These are phyloP conservation scores for Neospermospora avenae DNA, from an alignment of 2,329 filamentous ascomycete species.

Conservation along the genomic window DNA sequence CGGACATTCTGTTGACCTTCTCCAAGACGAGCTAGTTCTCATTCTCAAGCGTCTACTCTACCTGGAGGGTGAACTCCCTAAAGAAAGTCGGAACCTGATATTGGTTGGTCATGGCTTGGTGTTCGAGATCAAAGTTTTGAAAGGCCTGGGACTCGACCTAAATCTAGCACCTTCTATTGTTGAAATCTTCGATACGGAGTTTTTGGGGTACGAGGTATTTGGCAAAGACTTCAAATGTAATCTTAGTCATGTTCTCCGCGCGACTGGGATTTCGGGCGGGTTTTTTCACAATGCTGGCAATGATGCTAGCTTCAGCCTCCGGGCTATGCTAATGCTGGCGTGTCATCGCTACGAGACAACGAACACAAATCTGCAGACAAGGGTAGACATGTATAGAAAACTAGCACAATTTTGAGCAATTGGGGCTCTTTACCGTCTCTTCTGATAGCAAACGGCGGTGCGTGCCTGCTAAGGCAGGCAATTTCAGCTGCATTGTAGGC, in stretches of 20 bases:
- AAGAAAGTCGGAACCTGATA: neutral
- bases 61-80: neutral
- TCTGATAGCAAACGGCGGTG: too few species aligned
- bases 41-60: neutral
- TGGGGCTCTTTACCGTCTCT: neutral
- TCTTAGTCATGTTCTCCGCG: neutral
- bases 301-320: slow-evolving; percentile 5
- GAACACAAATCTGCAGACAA: neutral
- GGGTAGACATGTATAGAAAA: neutral
- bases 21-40: neutral
- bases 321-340: neutral
- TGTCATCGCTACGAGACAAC: neutral
- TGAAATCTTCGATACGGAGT: slow-evolving; percentile 1
- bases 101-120: neutral
- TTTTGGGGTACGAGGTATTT: neutral
- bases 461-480: too few species aligned
- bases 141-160: neutral
- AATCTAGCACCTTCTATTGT: slow-evolving; percentile 1
- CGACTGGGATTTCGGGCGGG: neutral
- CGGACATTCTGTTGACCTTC: slow-evolving; percentile 7
- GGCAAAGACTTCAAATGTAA: neutral
- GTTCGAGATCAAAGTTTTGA: neutral
- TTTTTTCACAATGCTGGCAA: slow-evolving; percentile 1
- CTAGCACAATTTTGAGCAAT: neutral
- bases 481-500: too few species aligned